Conservation (phyloP, 2,329 filamentous ascomycete genomes). For the Zalaria sp. region DNA sequence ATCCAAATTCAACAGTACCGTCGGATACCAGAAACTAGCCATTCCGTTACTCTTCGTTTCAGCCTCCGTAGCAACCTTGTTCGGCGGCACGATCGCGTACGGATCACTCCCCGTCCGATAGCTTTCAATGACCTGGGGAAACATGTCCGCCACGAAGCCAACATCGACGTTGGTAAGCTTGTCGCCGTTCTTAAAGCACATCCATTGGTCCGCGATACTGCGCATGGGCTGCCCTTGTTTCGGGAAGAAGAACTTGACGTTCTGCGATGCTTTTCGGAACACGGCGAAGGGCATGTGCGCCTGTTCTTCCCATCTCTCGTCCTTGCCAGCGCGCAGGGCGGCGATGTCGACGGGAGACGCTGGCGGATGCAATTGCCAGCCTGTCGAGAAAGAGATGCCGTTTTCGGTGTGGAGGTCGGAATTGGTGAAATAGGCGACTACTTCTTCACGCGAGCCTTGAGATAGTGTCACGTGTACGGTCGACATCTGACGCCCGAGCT, state of each 20-base stretch:
- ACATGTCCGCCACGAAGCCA: slow-evolving; percentile 54
- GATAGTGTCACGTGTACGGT: slow-evolving; percentile 47
- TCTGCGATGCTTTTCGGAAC: slow-evolving; percentile 35
- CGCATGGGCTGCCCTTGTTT: slow-evolving; percentile 26
- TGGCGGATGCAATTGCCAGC: slow-evolving; percentile 36
- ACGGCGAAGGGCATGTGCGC: slow-evolving; percentile 27
- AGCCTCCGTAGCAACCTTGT: slow-evolving; percentile 12
- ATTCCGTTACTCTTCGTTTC: slow-evolving; percentile 12
- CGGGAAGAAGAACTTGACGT: slow-evolving; percentile 40
- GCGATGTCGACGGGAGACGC: slow-evolving; percentile 27
- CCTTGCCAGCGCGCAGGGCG: slow-evolving; percentile 28
- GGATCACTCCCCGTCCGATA: slow-evolving; percentile 20
- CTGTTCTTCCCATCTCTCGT: slow-evolving; percentile 33
- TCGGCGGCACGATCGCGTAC: slow-evolving; percentile 14
- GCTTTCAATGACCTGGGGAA: slow-evolving; percentile 49
- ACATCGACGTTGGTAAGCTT: slow-evolving; percentile 53
- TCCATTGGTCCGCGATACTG: slow-evolving; percentile 49
- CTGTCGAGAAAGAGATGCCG: slow-evolving; percentile 42
- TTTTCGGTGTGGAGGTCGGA: slow-evolving; percentile 45
- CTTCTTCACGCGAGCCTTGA: slow-evolving; percentile 38
- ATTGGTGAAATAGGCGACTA: slow-evolving; percentile 51
- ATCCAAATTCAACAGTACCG: slow-evolving; percentile 60
- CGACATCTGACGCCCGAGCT: slow-evolving; percentile 49
- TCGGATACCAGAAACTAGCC: slow-evolving; percentile 57
- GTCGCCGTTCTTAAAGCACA: slow-evolving; percentile 44